Evolutionary conservation across 2,329 filamentous ascomycete genomes (phyloP).

Genomic region (Diaporthe citrichinensis): DNA sequence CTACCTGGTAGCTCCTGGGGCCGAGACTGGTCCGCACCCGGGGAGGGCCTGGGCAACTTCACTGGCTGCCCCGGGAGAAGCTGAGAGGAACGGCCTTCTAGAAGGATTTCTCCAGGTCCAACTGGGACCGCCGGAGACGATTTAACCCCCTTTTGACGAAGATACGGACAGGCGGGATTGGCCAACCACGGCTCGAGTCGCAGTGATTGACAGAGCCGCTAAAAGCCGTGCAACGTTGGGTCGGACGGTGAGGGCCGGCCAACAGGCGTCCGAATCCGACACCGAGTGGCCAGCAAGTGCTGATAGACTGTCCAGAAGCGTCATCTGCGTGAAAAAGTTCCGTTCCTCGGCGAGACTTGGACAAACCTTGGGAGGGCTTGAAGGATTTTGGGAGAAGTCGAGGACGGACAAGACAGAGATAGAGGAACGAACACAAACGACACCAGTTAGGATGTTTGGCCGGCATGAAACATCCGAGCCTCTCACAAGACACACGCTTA

Average conservation of each 20-base stretch:
- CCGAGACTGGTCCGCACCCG: conserved; percentile 22
- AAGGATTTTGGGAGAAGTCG: not conserved
- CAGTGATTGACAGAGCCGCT: conserved; percentile 24
- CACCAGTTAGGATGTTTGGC: not conserved
- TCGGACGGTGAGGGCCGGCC: not conserved
- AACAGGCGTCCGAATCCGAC: conserved; percentile 3
- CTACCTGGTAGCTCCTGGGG: not conserved
- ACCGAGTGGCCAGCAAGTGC: conserved; percentile 9
- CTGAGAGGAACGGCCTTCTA: conserved; percentile 33
- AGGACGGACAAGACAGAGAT: not conserved
- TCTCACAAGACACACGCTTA: conserved; percentile 16
- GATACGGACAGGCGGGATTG: not conserved
- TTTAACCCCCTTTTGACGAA: conserved; percentile 4
- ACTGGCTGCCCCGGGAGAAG: conserved; percentile 14
- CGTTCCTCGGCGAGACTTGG: not conserved
- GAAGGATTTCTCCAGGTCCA: conserved; percentile 29
- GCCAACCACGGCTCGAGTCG: conserved; percentile 11
- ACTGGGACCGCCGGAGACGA: not conserved
- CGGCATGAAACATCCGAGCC: not conserved
- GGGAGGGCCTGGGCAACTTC: not conserved
- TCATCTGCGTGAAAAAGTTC: not conserved
- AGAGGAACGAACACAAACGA: conserved; percentile 6
- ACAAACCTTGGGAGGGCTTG: not conserved
- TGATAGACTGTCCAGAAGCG: not conserved
- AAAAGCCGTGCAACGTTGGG: conserved; percentile 21